Evolutionary conservation across 345 rosid genomes (phyloP), one percentile per base, ranked within the genome.

Genomic region (Hirschfeldia incana): DNA sequence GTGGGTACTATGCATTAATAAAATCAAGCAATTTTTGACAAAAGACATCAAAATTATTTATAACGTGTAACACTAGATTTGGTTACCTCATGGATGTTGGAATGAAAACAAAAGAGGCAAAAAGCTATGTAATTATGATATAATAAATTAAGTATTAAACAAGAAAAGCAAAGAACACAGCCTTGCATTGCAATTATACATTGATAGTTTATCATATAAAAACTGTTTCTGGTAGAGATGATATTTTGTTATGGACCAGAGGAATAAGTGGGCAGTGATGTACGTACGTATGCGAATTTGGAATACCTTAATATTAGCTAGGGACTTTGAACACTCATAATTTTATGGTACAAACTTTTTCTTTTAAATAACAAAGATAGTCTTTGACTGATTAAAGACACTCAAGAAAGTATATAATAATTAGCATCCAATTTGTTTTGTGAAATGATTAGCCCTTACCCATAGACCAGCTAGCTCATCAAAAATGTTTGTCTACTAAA

Each of bases 171-270:
- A 68, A 73, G 46, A 5, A 79, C 82, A 79, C 82, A 79, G 82
- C 82, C 78, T 79, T 79, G 82, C 82, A 69, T 12, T 79, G 46
- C 82, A 74, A 79, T 69, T 74, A 79, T 79, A 36, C 13, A 60
- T 61, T 61, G 65, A 49, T 6, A 60, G 15, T 67, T 68, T 15
- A 68, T 74, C 59, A 79, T 79, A 79, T 74, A 51, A 69, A 29
- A 36, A 74, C 29, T 62, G 37, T 70, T 74, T 69, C 70, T 69
- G 67, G 83, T 74, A 74, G 75, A 74, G 63, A 28, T 79, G 1
- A 51, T 79, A 74, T 79, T 79, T 79, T 69, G 83, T 62, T 68
- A 36, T 68, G 66, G 66, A 73, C 60, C 61, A 15, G 62, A 53
- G 27, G 66, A 79, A 69, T 69, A 69, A 74, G 51, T 69, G 74